Conservation (phyloP, 495 filamentous ascomycete genomes). For the Daldinia bambusicola region DNA sequence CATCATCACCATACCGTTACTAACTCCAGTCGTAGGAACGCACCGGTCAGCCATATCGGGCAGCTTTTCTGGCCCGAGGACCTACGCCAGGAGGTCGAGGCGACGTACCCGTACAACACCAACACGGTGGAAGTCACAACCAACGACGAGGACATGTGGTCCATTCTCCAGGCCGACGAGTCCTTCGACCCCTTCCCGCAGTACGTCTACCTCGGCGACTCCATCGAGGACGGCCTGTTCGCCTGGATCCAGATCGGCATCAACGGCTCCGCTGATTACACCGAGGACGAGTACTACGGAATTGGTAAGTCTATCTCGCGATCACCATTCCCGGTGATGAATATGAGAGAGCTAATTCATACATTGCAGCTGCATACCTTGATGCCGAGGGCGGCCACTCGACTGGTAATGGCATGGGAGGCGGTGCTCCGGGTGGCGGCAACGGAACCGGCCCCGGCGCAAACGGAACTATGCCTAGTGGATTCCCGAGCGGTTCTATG, state of each 20-base stretch:
- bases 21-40: conserved; percentile 33
- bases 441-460: conserved; percentile 30
- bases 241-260: conserved; percentile 63
- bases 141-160: conserved; percentile 60
- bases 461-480: conserved; percentile 20
- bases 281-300: conserved; percentile 39
- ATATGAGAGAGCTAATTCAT: background rate
- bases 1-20: background rate
- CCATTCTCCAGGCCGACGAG: conserved; percentile 56
- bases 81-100: conserved; percentile 65
- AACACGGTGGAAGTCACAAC: conserved; percentile 64
- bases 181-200: conserved; percentile 67
- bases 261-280: conserved; percentile 50
- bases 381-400: conserved; percentile 44
- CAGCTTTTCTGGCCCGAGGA: conserved; percentile 73
- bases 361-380: conserved; percentile 37
- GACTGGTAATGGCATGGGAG: conserved; percentile 24
- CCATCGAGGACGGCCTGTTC: conserved; percentile 62
- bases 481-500: conserved; percentile 13
- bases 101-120: conserved; percentile 63
- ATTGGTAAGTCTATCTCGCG: conserved; percentile 22
- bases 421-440: conserved; percentile 29
- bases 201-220: conserved; percentile 63
- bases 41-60: conserved; percentile 63
- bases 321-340: no score